Conservation (phyloP, 441 rosid genomes). For the Eutrema salsugineum region DNA sequence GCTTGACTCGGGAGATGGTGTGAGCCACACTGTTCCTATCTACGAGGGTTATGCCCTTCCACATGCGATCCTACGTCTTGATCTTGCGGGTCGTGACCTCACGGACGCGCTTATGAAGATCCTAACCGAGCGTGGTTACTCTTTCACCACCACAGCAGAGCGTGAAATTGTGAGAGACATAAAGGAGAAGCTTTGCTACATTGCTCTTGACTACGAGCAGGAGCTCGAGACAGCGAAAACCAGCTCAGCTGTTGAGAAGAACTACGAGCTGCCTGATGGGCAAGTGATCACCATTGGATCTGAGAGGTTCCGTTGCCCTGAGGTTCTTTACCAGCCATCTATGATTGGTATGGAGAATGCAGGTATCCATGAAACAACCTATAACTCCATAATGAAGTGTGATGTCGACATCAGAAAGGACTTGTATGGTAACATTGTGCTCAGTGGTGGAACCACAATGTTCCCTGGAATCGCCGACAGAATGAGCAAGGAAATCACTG, state of each 20-base stretch:
- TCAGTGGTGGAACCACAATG: slow-evolving; percentile 59
- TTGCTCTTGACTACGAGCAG: slow-evolving; percentile 33
- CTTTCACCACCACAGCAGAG: slow-evolving; percentile 33
- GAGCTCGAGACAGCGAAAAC: slow-evolving; percentile 31
- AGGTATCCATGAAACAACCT: slow-evolving; percentile 82
- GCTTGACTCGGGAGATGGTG: slow-evolving; percentile 40
- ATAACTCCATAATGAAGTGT: slow-evolving; percentile 87
- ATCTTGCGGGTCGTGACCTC: slow-evolving; percentile 35
- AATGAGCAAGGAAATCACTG: slow-evolving; percentile 79
- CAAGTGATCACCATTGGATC: slow-evolving; percentile 66
- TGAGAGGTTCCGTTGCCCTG: slow-evolving; percentile 88
- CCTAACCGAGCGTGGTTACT: slow-evolving; percentile 32
- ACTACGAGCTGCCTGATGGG: slow-evolving; percentile 66
- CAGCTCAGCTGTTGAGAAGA: slow-evolving; percentile 42
- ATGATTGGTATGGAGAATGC: slow-evolving; percentile 89
- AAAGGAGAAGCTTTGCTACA: slow-evolving; percentile 33
- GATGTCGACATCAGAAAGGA: slow-evolving; percentile 90
- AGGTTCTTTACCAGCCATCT: slow-evolving; percentile 85
- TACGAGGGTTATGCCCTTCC: slow-evolving; percentile 40
- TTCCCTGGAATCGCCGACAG: slow-evolving; percentile 87
- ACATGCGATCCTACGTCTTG: slow-evolving; percentile 39
- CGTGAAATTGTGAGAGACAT: slow-evolving; percentile 33
- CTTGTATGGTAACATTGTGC: slow-evolving; percentile 47
- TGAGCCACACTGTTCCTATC: slow-evolving; percentile 36
- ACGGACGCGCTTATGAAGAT: slow-evolving; percentile 30